phyloP scores from a whole-genome alignment of 768 basidiomycete genomes.

The Mycena polygramma region DNA sequence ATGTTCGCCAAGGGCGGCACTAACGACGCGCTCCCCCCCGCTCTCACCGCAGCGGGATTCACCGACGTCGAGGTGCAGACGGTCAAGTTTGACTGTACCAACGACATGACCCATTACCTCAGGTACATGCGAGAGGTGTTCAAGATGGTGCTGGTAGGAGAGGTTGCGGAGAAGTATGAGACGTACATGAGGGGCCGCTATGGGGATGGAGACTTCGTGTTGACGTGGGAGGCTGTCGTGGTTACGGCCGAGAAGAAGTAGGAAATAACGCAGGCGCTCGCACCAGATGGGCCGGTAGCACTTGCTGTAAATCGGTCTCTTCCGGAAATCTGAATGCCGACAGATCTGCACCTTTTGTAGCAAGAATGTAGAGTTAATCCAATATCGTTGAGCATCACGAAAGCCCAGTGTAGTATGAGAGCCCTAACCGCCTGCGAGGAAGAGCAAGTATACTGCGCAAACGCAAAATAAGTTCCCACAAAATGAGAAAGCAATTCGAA shows the following conservation, averaged over 20 bases:
- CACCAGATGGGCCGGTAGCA: too few relatives aligned
- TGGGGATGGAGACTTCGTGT: slow-evolving; percentile 23
- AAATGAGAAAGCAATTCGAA: too few relatives aligned
- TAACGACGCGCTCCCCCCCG: background rate
- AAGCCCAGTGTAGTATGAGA: too few relatives aligned
- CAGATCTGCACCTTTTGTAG: too few relatives aligned
- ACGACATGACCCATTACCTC: slow-evolving; percentile 1
- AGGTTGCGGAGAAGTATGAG: slow-evolving; percentile 16
- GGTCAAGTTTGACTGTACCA: background rate
- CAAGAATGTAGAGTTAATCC: too few relatives aligned
- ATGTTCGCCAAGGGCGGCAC: slow-evolving; percentile 10
- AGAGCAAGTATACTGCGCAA: too few relatives aligned
- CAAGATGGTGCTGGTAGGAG: background rate
- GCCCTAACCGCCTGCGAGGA: too few relatives aligned
- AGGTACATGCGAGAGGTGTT: slow-evolving; percentile 1
- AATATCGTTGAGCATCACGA: too few relatives aligned
- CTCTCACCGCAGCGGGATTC: slow-evolving; percentile 20
- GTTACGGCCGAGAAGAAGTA: slow-evolving; percentile 20
- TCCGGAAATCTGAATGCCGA: too few relatives aligned
- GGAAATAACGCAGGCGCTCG: background rate
- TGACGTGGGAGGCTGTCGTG: slow-evolving; percentile 24
- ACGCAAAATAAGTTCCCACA: too few relatives aligned
- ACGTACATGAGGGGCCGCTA: slow-evolving; percentile 18
- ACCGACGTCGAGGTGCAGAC: slow-evolving; percentile 15
- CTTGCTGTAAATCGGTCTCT: too few relatives aligned